phyloP scores from a whole-genome alignment of 768 basidiomycete genomes.

The Termitomyces sp. region DNA sequence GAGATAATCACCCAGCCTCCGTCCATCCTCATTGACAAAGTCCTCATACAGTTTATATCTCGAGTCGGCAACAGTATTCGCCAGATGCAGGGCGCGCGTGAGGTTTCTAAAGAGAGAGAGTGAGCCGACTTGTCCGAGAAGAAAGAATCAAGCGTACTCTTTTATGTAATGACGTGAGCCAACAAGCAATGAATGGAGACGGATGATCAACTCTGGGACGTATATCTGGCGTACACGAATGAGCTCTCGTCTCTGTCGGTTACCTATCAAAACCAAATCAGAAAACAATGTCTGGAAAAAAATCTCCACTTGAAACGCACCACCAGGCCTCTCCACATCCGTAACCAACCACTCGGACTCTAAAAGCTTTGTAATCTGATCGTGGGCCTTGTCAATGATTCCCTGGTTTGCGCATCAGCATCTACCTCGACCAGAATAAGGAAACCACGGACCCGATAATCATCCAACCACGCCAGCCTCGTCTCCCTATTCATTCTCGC shows the following conservation, averaged over 20 bases:
- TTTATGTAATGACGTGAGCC: slow-evolving; percentile 61
- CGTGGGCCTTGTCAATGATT: slow-evolving; percentile 60
- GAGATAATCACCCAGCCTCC: slow-evolving; percentile 69
- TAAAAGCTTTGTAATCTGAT: slow-evolving; percentile 64
- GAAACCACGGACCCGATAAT: slow-evolving; percentile 50
- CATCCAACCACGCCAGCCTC: slow-evolving; percentile 54
- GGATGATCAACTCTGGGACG: slow-evolving; percentile 85
- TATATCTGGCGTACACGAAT: slow-evolving; percentile 83
- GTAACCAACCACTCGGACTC: slow-evolving; percentile 75
- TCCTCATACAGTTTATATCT: slow-evolving; percentile 83
- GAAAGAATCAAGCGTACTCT: slow-evolving; percentile 39
- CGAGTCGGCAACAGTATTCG: slow-evolving; percentile 86
- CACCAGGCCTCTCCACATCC: slow-evolving; percentile 40
- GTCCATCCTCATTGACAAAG: slow-evolving; percentile 63
- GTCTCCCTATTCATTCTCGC: slow-evolving; percentile 58
- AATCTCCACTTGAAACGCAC: slow-evolving; percentile 24
- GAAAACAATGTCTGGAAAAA: neutral
- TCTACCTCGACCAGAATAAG: neutral
- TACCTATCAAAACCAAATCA: slow-evolving; percentile 26
- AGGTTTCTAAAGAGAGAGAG: slow-evolving; percentile 52
- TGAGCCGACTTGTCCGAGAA: neutral
- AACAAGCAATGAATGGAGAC: slow-evolving; percentile 72
- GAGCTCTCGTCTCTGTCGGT: slow-evolving; percentile 62
- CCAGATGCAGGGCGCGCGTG: slow-evolving; percentile 68
- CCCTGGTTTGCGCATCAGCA: slow-evolving; percentile 28